Conservation (phyloP, 768 basidiomycete species). For the Boletellus ananas region DNA sequence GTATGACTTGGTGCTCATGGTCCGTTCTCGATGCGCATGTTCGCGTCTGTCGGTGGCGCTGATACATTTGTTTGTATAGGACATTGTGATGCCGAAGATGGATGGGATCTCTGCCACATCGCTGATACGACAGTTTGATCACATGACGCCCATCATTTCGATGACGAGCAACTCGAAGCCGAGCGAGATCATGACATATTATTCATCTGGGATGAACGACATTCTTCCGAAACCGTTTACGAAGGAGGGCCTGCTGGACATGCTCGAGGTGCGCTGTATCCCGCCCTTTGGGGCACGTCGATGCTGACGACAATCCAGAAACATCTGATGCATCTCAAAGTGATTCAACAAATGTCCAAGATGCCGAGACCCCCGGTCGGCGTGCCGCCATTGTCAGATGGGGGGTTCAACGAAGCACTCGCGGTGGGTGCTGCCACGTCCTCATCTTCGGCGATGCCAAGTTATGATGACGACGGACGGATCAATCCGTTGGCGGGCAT, state of each 20-base stretch:
- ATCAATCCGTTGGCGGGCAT: slow-evolving; percentile 85
- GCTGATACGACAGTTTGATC: slow-evolving; percentile 91
- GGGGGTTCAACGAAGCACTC: slow-evolving; percentile 52
- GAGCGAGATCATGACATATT: slow-evolving; percentile 86
- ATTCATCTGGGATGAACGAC: slow-evolving; percentile 83
- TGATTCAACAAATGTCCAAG: slow-evolving; percentile 72
- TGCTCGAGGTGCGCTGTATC: slow-evolving; percentile 68
- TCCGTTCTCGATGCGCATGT: slow-evolving; percentile 32
- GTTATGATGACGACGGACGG: slow-evolving; percentile 41
- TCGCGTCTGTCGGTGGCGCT: neutral
- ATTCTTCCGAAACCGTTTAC: slow-evolving; percentile 96
- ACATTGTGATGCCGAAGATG: slow-evolving; percentile 91
- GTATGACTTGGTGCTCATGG: slow-evolving; percentile 96
- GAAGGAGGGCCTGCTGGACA: slow-evolving; percentile 84
- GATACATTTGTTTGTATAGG: slow-evolving; percentile 41
- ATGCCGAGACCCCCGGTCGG: slow-evolving; percentile 60
- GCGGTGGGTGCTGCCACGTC: slow-evolving; percentile 34
- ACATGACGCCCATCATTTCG: slow-evolving; percentile 94
- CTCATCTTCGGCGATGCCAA: slow-evolving; percentile 27
- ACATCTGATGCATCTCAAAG: slow-evolving; percentile 84
- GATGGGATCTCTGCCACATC: slow-evolving; percentile 90
- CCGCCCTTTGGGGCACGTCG: neutral
- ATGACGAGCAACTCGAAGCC: slow-evolving; percentile 97
- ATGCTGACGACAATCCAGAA: slow-evolving; percentile 42
- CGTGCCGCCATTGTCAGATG: slow-evolving; percentile 56